phyloP scores from a whole-genome alignment of 192 early-diverging fungal genomes.

The Coemansia sp. region DNA sequence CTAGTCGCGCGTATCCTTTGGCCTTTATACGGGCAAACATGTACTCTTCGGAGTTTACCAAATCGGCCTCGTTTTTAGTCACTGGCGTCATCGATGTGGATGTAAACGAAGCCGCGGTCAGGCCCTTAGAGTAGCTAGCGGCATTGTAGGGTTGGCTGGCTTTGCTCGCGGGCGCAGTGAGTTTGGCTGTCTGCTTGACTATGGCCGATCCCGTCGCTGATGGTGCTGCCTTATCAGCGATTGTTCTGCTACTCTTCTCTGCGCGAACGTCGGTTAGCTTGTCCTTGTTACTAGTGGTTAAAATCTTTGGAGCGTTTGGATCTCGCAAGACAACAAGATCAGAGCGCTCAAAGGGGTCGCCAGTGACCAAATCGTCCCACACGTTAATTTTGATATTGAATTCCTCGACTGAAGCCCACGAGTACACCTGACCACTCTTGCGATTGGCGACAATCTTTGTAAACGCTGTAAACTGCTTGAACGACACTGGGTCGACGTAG shows the following conservation, averaged over 20 bases:
- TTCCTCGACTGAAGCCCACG: constrained; percentile 82
- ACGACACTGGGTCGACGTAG: constrained; percentile 89
- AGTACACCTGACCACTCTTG: constrained; percentile 86
- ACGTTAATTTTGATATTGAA: constrained; percentile 84
- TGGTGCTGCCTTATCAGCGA: constrained; percentile 4
- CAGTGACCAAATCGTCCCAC: constrained; percentile 87
- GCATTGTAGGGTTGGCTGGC: constrained; percentile 70
- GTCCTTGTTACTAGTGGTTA: constrained; percentile 17
- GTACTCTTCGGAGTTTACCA: constrained; percentile 83
- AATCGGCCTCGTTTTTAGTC: constrained; percentile 69
- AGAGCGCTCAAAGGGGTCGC: constrained; percentile 81
- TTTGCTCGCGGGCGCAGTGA: constrained; percentile 35
- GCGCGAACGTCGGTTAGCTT: not conserved
- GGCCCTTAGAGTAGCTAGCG: constrained; percentile 81
- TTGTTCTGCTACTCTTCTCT: not conserved
- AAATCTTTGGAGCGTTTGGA: constrained; percentile 32
- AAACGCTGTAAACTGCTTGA: constrained; percentile 81
- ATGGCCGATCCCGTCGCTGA: constrained; percentile 6
- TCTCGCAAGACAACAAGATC: constrained; percentile 90
- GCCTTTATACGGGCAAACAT: constrained; percentile 84
- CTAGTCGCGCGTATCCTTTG: constrained; percentile 77
- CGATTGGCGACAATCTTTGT: constrained; percentile 87
- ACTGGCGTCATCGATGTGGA: constrained; percentile 79
- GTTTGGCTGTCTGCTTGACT: not conserved
- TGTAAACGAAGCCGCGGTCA: constrained; percentile 80